Base-by-base conservation (phyloP, 768 basidiomycete genomes). In the Arthromyces matolae region DNA sequence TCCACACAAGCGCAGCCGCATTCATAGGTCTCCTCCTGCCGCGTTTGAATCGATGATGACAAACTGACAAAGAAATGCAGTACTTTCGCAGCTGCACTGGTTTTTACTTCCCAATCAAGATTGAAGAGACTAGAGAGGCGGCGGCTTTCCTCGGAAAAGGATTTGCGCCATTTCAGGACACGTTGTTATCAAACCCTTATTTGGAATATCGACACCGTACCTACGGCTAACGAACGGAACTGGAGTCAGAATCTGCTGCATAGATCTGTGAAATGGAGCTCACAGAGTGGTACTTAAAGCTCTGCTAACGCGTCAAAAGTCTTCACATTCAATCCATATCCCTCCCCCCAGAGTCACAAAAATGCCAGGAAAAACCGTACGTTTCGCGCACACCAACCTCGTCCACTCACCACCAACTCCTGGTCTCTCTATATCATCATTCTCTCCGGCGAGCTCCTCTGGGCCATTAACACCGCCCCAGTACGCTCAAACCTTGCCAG, bases 351-450 rank as follows among this genome's bases (percentile, higher is more conserved):
- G 16, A 24, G 18, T 24, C 22, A 24, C 42, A 25, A n/a, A 8
- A 5, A 55, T 55, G 54, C 54, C 50, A 22, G 47, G 36, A 37
- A 55, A 52, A 36, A 42, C 46, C 24, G 64, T 66, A 13, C 63
- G 62, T 7, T 66, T 66, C 25, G 57, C 62, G 5, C 50, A 54
- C 37, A 52, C 56, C 24, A 55, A 57, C 43, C 55, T 39, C 16
- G 12, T 51, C 37, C 45, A 44, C n/a, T 24, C 18, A 14, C 42
- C 8, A 2, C 7, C 14, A 23, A 25, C 42, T 33, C 9, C 42
- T 23, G 32, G 22, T 14, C 42, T 19, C 7, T 31, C 42, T n/a
- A 9, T 44, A 12, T 34, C 42, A 20, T 33, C 32, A 4, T 22
- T 44, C 10, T 29, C 42, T 8, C 28, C 42, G 8, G 10, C n/a